Evolutionary conservation across 202 grass and related monocot species (phyloP), one percentile per base, ranked within the genome.

Genomic region (Zoysia matrella): DNA sequence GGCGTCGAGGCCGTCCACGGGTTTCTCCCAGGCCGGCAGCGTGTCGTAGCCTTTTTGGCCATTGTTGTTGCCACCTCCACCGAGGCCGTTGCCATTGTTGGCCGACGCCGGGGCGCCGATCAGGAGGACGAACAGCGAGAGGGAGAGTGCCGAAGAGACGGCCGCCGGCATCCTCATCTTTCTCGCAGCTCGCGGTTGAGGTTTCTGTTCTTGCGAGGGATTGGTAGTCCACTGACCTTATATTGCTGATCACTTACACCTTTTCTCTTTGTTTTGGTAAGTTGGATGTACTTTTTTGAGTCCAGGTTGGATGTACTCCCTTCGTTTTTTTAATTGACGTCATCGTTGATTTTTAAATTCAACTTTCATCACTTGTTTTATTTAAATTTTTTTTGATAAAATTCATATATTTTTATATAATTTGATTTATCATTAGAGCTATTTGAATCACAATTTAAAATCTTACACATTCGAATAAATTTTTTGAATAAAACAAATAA

Each of bases 1-100:
- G 4, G 43, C 10, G 42, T 62, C n/a, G 0, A 95, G 76, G 5
- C 87, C 89, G 14, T 42, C 65, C 22, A 56, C 84, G 4, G 84
- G 52, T 56, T 67, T n/a, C 52, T 65, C 7, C 69, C 95, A 90
- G 6, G 75, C 76, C 46, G 81, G 85, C 48, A 15, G 8, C 15
- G 3, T 6, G 39, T 83, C 1, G 1, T 13, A 30, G 7, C 71
- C 11, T 5, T 67, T 5, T 0, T 11, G 8, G 2, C 10, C 8
- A 7, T 3, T 3, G 18, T 39, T 36, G 60, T 62, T 8, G 60
- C 3, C 57, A 22, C 51, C 6, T 1, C 7, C 2, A 1, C 80
- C 73, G 10, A 53, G 11, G 15, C 63, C 64, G 6, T 69, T 0
- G n/a, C 67, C 13, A 18, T 57, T 65, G 4, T 69, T 16, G 3